Evolutionary conservation across 331 rosid species (phyloP).

Genomic region (Quercus phellos): DNA sequence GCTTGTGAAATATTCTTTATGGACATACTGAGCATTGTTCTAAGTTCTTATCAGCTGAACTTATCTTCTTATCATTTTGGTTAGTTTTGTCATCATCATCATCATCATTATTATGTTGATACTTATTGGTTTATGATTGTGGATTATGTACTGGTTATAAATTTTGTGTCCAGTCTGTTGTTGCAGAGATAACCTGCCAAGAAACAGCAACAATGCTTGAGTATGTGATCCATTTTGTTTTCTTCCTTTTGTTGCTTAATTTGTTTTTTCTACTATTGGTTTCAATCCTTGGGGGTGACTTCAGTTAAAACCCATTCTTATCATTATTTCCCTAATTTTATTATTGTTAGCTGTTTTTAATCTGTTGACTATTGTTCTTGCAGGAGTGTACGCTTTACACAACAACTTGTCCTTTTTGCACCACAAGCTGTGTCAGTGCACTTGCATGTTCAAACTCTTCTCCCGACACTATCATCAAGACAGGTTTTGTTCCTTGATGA

Average conservation of each 20-base stretch:
- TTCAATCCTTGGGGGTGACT: background rate
- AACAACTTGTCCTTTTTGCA: constrained; percentile 96
- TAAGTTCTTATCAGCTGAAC: background rate
- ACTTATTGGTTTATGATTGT: background rate
- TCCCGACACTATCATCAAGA: constrained; percentile 75
- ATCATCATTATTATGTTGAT: background rate
- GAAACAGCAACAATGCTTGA: constrained; percentile 94
- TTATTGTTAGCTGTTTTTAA: background rate
- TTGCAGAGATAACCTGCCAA: constrained; percentile 87
- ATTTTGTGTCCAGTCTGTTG: constrained; percentile 62
- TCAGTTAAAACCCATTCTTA: background rate
- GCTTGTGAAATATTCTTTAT: constrained; percentile 15
- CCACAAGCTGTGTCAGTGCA: constrained; percentile 97
- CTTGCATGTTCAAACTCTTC: constrained; percentile 83
- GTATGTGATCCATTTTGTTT: constrained; percentile 34
- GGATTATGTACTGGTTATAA: background rate
- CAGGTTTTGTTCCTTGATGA: constrained; percentile 48
- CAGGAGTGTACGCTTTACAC: constrained; percentile 96
- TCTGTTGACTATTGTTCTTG: constrained; percentile 7
- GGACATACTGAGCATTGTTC: background rate
- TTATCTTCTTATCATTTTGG: background rate
- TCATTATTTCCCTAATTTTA: background rate
- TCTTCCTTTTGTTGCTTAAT: background rate
- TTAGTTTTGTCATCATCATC: background rate
- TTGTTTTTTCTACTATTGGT: constrained; percentile 14